Conservation (phyloP, 2,329 filamentous ascomycete species). For the Fusarium hainanense region DNA sequence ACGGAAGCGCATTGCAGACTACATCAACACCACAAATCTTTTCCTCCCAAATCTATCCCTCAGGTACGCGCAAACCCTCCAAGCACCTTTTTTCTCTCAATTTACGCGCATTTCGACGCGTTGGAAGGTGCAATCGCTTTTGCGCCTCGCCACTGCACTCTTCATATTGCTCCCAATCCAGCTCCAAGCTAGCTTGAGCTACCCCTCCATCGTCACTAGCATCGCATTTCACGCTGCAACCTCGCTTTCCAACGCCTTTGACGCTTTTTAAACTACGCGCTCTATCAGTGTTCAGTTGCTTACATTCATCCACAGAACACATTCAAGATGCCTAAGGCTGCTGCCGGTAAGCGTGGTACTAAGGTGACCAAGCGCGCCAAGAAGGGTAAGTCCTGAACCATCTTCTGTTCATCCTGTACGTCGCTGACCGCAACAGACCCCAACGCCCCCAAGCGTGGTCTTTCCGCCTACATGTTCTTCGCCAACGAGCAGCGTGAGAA, state of each 20-base stretch:
- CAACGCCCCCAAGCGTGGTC: constrained; percentile 98
- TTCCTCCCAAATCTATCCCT: constrained; percentile 21
- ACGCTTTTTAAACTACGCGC: not conserved
- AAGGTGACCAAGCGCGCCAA: constrained; percentile 65
- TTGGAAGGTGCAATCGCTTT: constrained; percentile 45
- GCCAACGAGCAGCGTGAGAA: constrained; percentile 99
- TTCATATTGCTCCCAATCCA: constrained; percentile 22
- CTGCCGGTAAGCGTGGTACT: constrained; percentile 62
- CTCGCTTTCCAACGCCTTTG: not conserved
- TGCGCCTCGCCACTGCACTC: constrained; percentile 43
- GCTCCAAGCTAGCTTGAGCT: constrained; percentile 36
- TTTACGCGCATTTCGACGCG: constrained; percentile 31
- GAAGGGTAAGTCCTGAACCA: constrained; percentile 64
- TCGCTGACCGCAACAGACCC: constrained; percentile 70
- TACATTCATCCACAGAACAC: constrained; percentile 47
- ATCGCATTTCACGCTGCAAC: not conserved
- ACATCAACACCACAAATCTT: constrained; percentile 31
- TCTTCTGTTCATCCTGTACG: not conserved
- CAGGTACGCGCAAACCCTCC: constrained; percentile 40
- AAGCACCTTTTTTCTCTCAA: constrained; percentile 27
- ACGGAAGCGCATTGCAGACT: constrained; percentile 48
- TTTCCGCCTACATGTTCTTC: constrained; percentile 99
- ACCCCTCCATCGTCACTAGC: constrained; percentile 40
- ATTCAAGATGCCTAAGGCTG: constrained; percentile 69
- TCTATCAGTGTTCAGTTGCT: constrained; percentile 6